Conservation (phyloP, 2,329 filamentous ascomycete species). For the Pseudogymnoascus sp. region DNA sequence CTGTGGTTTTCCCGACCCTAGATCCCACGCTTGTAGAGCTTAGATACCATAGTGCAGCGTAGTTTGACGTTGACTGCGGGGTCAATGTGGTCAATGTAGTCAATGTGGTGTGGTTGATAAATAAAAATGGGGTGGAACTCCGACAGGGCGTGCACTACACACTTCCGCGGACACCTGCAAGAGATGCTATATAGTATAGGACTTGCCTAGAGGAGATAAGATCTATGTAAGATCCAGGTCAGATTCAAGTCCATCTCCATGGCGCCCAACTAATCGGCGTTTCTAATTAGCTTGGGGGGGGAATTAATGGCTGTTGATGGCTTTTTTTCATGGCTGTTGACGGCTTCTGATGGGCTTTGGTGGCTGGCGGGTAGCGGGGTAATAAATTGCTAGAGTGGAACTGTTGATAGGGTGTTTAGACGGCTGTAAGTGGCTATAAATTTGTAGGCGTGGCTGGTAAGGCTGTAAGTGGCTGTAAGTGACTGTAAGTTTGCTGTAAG, state of each 20-base stretch:
- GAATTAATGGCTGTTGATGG: neutral
- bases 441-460: neutral
- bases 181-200: neutral
- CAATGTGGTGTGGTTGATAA: neutral
- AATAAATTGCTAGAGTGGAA: neutral
- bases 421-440: neutral
- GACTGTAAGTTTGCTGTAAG: neutral
- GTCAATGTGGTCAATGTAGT: neutral
- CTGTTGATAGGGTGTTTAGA: neutral
- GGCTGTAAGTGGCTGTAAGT: neutral
- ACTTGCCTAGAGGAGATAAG: neutral
- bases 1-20: neutral
- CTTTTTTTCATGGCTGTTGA: neutral
- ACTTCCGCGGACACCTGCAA: neutral
- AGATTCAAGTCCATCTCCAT: neutral
- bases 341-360: neutral
- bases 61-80: neutral
- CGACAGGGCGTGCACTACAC: neutral
- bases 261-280: neutral
- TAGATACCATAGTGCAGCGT: neutral
- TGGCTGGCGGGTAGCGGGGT: neutral
- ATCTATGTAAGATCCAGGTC: neutral
- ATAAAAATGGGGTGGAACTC: neutral
- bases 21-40: neutral
- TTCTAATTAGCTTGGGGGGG: neutral